Conservation (phyloP, 2,329 filamentous ascomycete genomes). For the Chrysoporthe puriensis region DNA sequence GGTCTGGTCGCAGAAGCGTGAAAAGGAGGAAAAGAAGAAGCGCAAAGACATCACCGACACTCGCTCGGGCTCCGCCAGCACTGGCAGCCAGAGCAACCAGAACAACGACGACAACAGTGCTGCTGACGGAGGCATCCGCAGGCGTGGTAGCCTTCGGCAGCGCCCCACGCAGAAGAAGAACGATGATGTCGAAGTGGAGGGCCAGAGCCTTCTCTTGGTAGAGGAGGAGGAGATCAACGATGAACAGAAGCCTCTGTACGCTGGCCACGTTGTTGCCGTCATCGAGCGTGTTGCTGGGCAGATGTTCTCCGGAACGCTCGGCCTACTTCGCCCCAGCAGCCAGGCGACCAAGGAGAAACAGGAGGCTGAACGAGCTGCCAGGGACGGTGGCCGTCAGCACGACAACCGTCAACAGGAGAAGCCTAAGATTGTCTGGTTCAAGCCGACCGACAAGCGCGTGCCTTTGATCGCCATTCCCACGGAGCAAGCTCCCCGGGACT, state of each 20-base stretch:
- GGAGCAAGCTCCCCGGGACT: conserved; percentile 95
- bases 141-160: conserved; percentile 93
- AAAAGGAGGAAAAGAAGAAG: conserved; percentile 99
- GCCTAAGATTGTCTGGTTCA: conserved; percentile 99
- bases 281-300: conserved; percentile 96
- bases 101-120: conserved; percentile 64
- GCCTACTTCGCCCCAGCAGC: conserved; percentile 91
- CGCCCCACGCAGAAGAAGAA: conserved; percentile 99
- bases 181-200: conserved; percentile 97
- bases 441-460: conserved; percentile 98
- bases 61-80: conserved; percentile 74
- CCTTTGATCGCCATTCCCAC: conserved; percentile 97
- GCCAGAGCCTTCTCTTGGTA: conserved; percentile 92
- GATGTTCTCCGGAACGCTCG: conserved; percentile 98
- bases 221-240: conserved; percentile 99
- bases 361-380: conserved; percentile 90
- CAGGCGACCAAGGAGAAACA: conserved; percentile 99
- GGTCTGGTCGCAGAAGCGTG: conserved; percentile 97
- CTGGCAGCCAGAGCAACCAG: conserved; percentile 65
- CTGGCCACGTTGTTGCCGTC: conserved; percentile 95
- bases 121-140: conserved; percentile 82
- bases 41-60: conserved; percentile 98
- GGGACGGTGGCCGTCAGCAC: conserved; percentile 79
- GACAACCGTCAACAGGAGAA: conserved; percentile 90
- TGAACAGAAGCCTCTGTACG: conserved; percentile 95